Conservation (phyloP, 768 basidiomycete species). For the Macrolepiota dolichaula region DNA sequence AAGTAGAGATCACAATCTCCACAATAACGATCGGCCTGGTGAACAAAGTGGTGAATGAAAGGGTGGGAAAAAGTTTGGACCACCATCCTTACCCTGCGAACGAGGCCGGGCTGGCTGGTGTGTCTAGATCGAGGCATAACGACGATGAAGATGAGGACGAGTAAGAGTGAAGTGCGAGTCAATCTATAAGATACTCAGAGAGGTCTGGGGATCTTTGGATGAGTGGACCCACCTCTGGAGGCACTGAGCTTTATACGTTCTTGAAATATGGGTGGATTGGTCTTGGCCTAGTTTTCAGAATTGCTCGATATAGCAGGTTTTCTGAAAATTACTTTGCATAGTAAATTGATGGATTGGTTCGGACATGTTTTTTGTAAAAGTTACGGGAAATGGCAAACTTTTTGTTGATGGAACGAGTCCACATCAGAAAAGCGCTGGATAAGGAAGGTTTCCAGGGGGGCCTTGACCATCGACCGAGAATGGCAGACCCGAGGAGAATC, state of each 20-base stretch:
- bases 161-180: background rate
- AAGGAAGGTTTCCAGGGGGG: background rate
- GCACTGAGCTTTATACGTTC: background rate
- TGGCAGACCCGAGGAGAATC: background rate
- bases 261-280: conserved; percentile 3
- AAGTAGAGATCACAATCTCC: background rate
- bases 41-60: background rate
- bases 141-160: background rate
- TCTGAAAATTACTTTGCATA: background rate
- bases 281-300: conserved; percentile 1
- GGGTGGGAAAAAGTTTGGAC: background rate
- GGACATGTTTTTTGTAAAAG: conserved; percentile 3
- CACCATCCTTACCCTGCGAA: background rate
- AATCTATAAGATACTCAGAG: background rate
- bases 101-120: background rate
- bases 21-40: background rate
- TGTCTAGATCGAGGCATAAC: background rate
- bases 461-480: background rate
- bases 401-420: background rate
- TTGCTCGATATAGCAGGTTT: conserved; percentile 1
- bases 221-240: conserved; percentile 2
- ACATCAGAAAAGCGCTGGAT: background rate
- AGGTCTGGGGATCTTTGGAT: background rate
- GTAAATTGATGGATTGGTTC: conserved; percentile 9
- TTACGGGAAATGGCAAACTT: conserved; percentile 1